Evolutionary conservation across 2,329 filamentous ascomycete species (phyloP), one percentile per base, ranked within the genome.

Genomic region (Thelonectria blattea): DNA sequence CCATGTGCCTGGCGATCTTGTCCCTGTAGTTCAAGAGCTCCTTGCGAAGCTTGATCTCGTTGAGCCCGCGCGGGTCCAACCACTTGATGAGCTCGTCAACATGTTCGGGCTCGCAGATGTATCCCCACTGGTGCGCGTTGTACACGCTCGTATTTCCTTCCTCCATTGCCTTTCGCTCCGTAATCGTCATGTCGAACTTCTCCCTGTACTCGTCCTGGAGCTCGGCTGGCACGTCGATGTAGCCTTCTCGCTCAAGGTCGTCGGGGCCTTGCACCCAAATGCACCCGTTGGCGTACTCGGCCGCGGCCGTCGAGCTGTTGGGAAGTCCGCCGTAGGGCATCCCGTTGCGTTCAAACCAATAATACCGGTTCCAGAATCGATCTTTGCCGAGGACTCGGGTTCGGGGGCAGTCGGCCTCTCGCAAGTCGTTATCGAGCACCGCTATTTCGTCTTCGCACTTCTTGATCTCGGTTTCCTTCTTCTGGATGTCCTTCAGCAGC

Each of bases 301-400:
- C 93, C 47, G 88, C 83, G 1, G 92, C 91, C 1, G 94, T 98
- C 15, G 93, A 97, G 75, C 92, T 96, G 65, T 85, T 87, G 0
- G 93, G 93, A 56, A 97, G 83, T 5, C 95, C 95, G 32, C 85
- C 92, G 71, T 94, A 97, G 0, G 95, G 95, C 93, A 98, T 98
- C 22, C 93, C 95, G 72, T 98, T 99, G 64, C 94, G 90, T 78
- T 99, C 95, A 75, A 98, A 97, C 94, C 95, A 99, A 81, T 96
- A 98, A 77, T 98, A 99, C 55, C 94, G 88, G 76, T 99, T 98
- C 88, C 94, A 97, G 81, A 97, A 99, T 46, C 95, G 88, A 77
- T 99, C 95, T 74, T 95, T 94, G 61, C 95, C 95, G 24, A 99
- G 83, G 17, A 94, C 88, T 64, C 92, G 89, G 17, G 93, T 97